phyloP scores from a whole-genome alignment of 139 green algal species.

The Chlorella sp. region DNA sequence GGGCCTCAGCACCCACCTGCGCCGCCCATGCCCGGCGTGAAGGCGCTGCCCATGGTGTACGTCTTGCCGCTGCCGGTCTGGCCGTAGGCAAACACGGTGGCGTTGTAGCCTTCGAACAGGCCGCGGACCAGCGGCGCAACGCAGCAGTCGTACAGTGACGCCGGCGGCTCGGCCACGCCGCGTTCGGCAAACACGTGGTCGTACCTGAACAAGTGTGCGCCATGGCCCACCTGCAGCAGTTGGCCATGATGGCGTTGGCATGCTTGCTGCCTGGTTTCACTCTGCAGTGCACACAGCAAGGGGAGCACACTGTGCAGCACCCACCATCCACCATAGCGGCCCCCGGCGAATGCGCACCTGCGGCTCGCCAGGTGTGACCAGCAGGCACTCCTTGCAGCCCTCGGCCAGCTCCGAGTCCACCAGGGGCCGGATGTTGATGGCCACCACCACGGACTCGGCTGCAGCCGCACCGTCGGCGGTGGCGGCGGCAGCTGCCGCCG shows the following conservation, averaged over 20 bases:
- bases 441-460: constrained; percentile 60
- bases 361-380: constrained; percentile 65
- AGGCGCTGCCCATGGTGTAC: constrained; percentile 89
- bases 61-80: constrained; percentile 85
- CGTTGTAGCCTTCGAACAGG: constrained; percentile 92
- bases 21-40: constrained; percentile 44
- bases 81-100: constrained; percentile 61
- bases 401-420: constrained; percentile 75
- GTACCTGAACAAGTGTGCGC: constrained; percentile 79
- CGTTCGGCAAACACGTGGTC: constrained; percentile 84
- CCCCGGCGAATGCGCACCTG: constrained; percentile 53
- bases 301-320: not conserved
- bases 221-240: constrained; percentile 52
- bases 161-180: constrained; percentile 23
- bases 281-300: not conserved
- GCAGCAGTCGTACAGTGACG: constrained; percentile 72
- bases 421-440: constrained; percentile 87
- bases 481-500: not conserved
- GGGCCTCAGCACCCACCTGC: not conserved
- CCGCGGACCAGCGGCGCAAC: constrained; percentile 85
- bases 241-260: not conserved
- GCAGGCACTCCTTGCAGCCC: constrained; percentile 72
- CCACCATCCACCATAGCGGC: not conserved
- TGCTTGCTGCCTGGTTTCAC: not conserved
- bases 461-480: too few species aligned